phyloP scores from a whole-genome alignment of 192 early-diverging fungal species.

The Coemansia asiatica region DNA sequence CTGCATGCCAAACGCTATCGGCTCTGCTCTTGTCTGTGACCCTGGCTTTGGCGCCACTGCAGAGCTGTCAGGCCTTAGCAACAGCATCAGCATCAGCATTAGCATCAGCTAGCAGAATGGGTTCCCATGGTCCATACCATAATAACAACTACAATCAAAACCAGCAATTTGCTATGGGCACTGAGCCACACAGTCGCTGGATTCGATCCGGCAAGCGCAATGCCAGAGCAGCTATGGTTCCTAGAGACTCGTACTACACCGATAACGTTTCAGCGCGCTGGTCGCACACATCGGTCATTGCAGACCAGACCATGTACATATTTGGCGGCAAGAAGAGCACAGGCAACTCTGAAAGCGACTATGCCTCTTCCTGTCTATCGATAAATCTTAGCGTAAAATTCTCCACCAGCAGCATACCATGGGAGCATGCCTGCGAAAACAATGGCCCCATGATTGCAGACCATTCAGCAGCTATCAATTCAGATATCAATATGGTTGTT shows the following conservation, averaged over 20 bases:
- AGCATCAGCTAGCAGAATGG: neutral
- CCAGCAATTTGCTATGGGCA: neutral
- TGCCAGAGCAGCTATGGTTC: neutral
- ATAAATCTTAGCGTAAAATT: constrained; percentile 31
- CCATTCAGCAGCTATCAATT: constrained; percentile 34
- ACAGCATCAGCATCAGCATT: too few relatives aligned
- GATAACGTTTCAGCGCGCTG: constrained; percentile 27
- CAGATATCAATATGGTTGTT: constrained; percentile 39
- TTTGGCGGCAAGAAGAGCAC: constrained; percentile 31
- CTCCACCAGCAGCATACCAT: constrained; percentile 18
- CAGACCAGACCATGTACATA: constrained; percentile 48
- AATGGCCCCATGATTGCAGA: constrained; percentile 31
- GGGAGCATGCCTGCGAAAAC: constrained; percentile 18
- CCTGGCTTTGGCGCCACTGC: constrained; percentile 6
- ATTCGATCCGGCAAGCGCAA: neutral
- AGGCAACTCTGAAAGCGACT: constrained; percentile 26
- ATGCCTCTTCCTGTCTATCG: constrained; percentile 29
- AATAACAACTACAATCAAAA: neutral
- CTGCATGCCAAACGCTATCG: constrained; percentile 5
- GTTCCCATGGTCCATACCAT: neutral
- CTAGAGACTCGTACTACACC: constrained; percentile 15
- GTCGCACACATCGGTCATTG: constrained; percentile 35
- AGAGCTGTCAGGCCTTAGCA: constrained; percentile 10
- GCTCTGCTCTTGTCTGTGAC: constrained; percentile 14
- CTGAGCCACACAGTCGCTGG: constrained; percentile 2